Evolutionary conservation across 495 filamentous ascomycete species (phyloP), one percentile per base, ranked within the genome.

Genomic region (Podospora didyma): DNA sequence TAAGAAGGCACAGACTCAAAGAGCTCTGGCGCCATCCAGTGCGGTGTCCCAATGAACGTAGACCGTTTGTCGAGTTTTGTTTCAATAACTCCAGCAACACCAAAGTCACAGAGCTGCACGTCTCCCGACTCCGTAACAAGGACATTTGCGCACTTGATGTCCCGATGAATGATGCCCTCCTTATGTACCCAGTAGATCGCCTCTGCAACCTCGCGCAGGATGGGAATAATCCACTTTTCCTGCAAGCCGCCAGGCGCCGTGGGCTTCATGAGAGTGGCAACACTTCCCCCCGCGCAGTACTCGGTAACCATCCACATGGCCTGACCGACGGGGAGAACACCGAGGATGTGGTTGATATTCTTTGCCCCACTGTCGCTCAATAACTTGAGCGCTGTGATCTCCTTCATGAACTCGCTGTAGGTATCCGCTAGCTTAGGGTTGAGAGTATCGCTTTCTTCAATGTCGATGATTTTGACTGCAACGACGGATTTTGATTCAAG

Each of bases 1-100:
- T 87, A 85, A 31, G 79, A 78, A 20, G 77, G 71, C 1, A 73
- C 72, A 2, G 74, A 71, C 10, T 78, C 77, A 56, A 90, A 86
- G 56, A 95, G 81, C 67, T 98, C 94, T 0, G 91, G 94, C 1
- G 94, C 89, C 92, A 97, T 96, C 90, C 93, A 98, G 72, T 96
- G 85, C 16, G 89, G 89, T 6, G 94, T 97, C 10, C 94, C 94
- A 45, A 98, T 89, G 69, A 96, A 91, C 0, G 94, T 98, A 2
- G 87, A 88, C 24, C 94, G 78, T 70, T 97, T 98, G 62, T 94
- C 88, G 42, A 84, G 66, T 55, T 88, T 89, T 11, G 83, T 89
- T 61, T 96, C 90, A 41, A 96, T 78, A 53, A 95, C 79, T 47
- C 89, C 93, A 20, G 93, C 89, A 51, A 98, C 90, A 54, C 94